A percentile compares a stretch with the other conserved stretches of the same genome.
These are phyloP conservation scores for Malus sylvestris DNA, from an alignment of 306 rosid species.

Conservation along the genomic window DNA sequence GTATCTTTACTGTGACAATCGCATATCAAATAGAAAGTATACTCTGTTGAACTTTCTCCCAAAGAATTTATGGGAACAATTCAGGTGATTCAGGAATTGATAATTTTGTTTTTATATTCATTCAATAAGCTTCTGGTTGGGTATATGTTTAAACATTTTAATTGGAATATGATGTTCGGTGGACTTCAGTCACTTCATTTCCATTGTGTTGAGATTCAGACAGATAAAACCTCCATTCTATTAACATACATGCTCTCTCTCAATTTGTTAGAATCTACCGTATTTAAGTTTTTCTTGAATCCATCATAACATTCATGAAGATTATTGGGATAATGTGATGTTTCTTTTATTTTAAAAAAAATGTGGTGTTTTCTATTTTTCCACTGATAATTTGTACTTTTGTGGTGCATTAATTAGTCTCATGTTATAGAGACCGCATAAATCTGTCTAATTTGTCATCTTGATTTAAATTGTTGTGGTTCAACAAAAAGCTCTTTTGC, in stretches of 20 bases:
- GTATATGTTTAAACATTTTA: not conserved
- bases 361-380: not conserved
- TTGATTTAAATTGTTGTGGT: not conserved
- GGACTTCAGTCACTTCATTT: not conserved
- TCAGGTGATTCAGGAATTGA: conserved; percentile 56
- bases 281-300: not conserved
- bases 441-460: not conserved
- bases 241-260: not conserved
- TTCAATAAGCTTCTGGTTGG: not conserved
- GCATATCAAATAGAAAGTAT: conserved; percentile 84
- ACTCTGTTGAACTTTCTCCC: conserved; percentile 85
- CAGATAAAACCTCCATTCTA: not conserved
- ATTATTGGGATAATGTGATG: not conserved
- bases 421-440: not conserved
- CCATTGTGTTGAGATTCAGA: not conserved
- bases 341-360: not conserved
- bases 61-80: conserved; percentile 93
- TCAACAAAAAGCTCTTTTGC: not conserved
- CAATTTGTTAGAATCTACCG: not conserved
- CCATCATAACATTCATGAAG: not conserved
- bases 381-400: not conserved
- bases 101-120: conserved; percentile 7
- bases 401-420: not conserved
- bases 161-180: not conserved
- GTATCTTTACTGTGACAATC: conserved; percentile 62